Conservation (phyloP, 208 protist genomes). For the Strigomonas culicis region DNA sequence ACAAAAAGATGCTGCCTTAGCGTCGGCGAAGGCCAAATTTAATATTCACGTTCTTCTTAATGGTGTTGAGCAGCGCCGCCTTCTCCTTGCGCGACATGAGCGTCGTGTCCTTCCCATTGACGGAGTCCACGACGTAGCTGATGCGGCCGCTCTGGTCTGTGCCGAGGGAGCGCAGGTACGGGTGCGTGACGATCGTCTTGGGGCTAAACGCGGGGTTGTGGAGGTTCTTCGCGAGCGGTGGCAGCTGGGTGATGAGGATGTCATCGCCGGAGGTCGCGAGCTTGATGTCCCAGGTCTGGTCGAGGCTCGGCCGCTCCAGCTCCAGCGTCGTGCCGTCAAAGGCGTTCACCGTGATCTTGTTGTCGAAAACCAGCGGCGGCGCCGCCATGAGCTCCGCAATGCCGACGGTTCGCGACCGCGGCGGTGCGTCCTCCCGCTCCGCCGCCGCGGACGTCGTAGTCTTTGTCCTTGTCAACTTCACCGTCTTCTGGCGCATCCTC, state of each 20-base stretch:
- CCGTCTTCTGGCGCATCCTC: constrained; percentile 3
- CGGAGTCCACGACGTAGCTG: constrained; percentile 32
- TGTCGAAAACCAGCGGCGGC: constrained; percentile 25
- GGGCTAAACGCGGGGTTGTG: constrained; percentile 3
- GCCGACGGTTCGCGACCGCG: background rate
- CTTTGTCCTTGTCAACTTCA: background rate
- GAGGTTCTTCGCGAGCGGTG: constrained; percentile 20
- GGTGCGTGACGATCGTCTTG: constrained; percentile 31
- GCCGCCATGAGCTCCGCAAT: constrained; percentile 17
- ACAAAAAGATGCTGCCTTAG: background rate
- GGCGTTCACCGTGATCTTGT: constrained; percentile 21
- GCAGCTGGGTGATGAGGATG: constrained; percentile 43
- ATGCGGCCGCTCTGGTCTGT: constrained; percentile 28
- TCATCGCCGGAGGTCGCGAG: constrained; percentile 35
- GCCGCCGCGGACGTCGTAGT: background rate
- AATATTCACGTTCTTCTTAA: constrained; percentile 7
- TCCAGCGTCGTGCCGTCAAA: constrained; percentile 35
- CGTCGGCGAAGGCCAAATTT: constrained; percentile 4
- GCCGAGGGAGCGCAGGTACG: constrained; percentile 38
- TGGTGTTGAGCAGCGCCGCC: constrained; percentile 33
- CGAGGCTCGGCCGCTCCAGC: constrained; percentile 22
- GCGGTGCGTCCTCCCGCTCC: background rate
- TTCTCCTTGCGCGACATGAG: constrained; percentile 23
- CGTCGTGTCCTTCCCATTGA: constrained; percentile 56
- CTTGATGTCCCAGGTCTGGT: constrained; percentile 45